Percentiles rank a stretch among this genome's conserved stretches.
These are phyloP conservation scores for Ophiostoma triangulosporum DNA, from an alignment of 2,329 filamentous ascomycete species.

Conservation along the genomic window DNA sequence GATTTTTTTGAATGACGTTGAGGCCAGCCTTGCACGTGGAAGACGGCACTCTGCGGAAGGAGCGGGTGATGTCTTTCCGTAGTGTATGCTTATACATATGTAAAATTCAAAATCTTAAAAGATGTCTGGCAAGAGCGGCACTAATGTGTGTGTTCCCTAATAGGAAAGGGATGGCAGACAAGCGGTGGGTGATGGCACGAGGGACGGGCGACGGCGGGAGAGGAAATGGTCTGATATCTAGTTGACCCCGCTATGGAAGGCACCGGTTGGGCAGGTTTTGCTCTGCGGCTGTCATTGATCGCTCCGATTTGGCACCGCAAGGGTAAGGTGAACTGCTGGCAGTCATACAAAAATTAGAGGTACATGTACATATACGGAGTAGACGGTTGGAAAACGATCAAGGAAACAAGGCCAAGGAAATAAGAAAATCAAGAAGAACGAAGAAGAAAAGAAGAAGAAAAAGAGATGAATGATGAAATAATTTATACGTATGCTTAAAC, in stretches of 20 bases:
- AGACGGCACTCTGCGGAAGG: neutral
- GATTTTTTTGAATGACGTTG: neutral
- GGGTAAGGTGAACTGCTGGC: no score
- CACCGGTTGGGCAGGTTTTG: neutral
- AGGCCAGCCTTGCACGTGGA: neutral
- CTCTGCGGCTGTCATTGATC: neutral
- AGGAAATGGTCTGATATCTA: conserved; percentile 10
- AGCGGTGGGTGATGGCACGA: conserved; percentile 6
- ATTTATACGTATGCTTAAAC: no score
- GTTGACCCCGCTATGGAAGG: conserved; percentile 9
- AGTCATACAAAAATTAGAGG: no score
- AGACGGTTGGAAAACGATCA: no score
- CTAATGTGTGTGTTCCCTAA: neutral
- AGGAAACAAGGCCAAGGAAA: neutral
- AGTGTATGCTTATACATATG: neutral
- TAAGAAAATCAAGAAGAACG: neutral
- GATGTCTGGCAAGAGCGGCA: neutral
- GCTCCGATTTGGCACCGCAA: no score
- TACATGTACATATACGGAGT: no score
- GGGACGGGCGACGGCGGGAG: neutral
- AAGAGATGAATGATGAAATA: neutral
- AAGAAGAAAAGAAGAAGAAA: neutral
- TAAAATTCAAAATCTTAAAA: neutral
- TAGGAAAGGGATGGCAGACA: neutral
- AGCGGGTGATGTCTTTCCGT: neutral